Conservation (phyloP, 2,329 filamentous ascomycete genomes). For the Ophiostoma ulmi region DNA sequence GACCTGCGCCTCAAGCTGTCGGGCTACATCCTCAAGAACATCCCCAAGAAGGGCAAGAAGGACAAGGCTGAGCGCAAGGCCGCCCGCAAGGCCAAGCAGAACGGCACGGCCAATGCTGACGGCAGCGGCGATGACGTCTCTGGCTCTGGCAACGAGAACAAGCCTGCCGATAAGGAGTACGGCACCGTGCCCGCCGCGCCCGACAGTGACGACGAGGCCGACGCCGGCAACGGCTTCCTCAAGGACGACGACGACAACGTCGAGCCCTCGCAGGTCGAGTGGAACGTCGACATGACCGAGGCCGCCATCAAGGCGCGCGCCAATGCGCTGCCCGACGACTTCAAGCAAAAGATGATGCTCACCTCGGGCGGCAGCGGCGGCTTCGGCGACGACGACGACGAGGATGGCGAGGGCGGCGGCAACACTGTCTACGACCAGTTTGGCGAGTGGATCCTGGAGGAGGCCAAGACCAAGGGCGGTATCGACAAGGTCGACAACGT, state of each 20-base stretch:
- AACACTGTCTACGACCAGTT: conserved; percentile 82
- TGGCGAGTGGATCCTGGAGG: conserved; percentile 81
- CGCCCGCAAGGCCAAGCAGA: conserved; percentile 82
- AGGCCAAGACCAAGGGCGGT: conserved; percentile 66
- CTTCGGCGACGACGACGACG: conserved; percentile 70
- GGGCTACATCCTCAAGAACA: conserved; percentile 95
- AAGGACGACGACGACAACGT: conserved; percentile 42
- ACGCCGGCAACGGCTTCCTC: conserved; percentile 30
- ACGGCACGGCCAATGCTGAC: conserved; percentile 55
- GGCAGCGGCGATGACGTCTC: conserved; percentile 56
- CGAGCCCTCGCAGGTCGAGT: conserved; percentile 74
- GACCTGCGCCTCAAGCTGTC: conserved; percentile 93
- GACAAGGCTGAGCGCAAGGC: conserved; percentile 92
- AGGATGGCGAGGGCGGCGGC: conserved; percentile 69
- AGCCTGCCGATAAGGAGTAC: conserved; percentile 46
- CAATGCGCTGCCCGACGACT: conserved; percentile 85
- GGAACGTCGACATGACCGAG: conserved; percentile 95
- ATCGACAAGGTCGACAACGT: conserved; percentile 79
- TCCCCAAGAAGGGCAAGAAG: conserved; percentile 91
- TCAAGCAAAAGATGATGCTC: conserved; percentile 86
- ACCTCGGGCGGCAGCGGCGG: conserved; percentile 49
- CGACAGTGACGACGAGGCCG: conserved; percentile 64
- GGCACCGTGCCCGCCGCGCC: conserved; percentile 42
- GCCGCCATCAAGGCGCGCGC: conserved; percentile 92
- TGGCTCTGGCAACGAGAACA: conserved; percentile 41